Evolutionary conservation across 75 land plant genomes (phyloP).

Genomic region (Pseudotsuga menziesii): DNA sequence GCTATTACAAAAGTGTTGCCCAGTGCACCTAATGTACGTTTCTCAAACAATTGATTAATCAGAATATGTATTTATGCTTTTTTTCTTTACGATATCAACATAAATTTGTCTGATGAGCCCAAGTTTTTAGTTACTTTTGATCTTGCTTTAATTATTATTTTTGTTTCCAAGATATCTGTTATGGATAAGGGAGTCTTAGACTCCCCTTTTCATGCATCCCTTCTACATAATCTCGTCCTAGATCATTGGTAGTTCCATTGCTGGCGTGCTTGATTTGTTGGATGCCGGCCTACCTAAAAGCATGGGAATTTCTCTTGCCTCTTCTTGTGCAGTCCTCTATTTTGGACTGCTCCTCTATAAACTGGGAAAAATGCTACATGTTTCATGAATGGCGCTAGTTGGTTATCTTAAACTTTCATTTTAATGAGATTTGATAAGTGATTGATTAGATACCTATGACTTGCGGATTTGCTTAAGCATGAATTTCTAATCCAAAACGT

Average conservation of each 20-base stretch:
- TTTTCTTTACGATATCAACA: neutral
- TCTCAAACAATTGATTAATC: neutral
- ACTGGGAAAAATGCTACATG: neutral
- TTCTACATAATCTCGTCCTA: neutral
- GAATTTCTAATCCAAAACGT: too few relatives aligned
- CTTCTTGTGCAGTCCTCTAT: neutral
- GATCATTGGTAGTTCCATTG: neutral
- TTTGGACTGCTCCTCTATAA: neutral
- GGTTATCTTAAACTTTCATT: neutral
- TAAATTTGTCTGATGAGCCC: neutral
- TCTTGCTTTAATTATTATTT: neutral
- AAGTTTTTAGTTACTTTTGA: neutral
- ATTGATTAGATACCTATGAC: neutral
- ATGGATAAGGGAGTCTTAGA: neutral
- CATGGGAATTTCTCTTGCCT: neutral
- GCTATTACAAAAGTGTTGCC: constrained; percentile 76
- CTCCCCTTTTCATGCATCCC: neutral
- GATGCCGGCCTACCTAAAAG: neutral
- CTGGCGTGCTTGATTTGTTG: neutral
- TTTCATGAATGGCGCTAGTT: too few relatives aligned
- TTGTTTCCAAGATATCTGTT: neutral
- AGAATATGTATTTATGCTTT: neutral
- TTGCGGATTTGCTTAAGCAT: neutral
- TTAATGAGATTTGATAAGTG: neutral
- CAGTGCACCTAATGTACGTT: constrained; percentile 91